phyloP scores from a whole-genome alignment of 768 basidiomycete genomes.

The Chalciporus chontae region DNA sequence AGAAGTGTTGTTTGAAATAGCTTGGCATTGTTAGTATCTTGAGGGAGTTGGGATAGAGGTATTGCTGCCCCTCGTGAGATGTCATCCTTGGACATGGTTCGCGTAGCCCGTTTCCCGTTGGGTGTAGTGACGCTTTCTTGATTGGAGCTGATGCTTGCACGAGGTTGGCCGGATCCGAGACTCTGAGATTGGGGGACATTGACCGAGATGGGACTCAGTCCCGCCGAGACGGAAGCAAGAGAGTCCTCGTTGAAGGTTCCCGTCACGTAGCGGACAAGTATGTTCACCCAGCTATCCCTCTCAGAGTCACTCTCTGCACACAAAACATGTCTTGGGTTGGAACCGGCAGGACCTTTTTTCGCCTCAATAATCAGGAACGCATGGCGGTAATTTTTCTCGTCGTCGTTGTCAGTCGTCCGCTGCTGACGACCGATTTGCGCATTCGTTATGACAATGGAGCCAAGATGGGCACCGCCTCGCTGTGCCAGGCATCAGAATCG shows the following conservation, averaged over 20 bases:
- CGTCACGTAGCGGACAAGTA: slow-evolving; percentile 84
- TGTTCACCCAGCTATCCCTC: slow-evolving; percentile 92
- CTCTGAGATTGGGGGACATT: slow-evolving; percentile 24
- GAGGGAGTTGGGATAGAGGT: slow-evolving; percentile 54
- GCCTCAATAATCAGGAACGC: slow-evolving; percentile 96
- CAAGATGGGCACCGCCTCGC: slow-evolving; percentile 90
- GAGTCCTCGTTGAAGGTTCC: slow-evolving; percentile 77
- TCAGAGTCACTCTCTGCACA: slow-evolving; percentile 96
- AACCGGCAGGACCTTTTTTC: slow-evolving; percentile 65
- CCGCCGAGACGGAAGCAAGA: slow-evolving; percentile 39
- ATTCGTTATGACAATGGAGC: slow-evolving; percentile 85
- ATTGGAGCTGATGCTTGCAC: slow-evolving; percentile 54
- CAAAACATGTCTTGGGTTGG: slow-evolving; percentile 81
- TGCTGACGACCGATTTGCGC: slow-evolving; percentile 98
- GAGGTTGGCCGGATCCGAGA: slow-evolving; percentile 40
- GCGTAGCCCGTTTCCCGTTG: slow-evolving; percentile 33
- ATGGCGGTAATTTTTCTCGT: slow-evolving; percentile 93
- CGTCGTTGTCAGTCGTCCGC: slow-evolving; percentile 55
- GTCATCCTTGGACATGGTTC: slow-evolving; percentile 56
- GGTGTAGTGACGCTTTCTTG: slow-evolving; percentile 25
- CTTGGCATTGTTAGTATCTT: slow-evolving; percentile 55
- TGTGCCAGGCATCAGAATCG: slow-evolving; percentile 27
- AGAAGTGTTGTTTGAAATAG: slow-evolving; percentile 47
- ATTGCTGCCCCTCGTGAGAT: slow-evolving; percentile 50
- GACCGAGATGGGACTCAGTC: slow-evolving; percentile 26